Base-by-base conservation (phyloP, 1,139 yeast species). In the Pichia sp. region DNA sequence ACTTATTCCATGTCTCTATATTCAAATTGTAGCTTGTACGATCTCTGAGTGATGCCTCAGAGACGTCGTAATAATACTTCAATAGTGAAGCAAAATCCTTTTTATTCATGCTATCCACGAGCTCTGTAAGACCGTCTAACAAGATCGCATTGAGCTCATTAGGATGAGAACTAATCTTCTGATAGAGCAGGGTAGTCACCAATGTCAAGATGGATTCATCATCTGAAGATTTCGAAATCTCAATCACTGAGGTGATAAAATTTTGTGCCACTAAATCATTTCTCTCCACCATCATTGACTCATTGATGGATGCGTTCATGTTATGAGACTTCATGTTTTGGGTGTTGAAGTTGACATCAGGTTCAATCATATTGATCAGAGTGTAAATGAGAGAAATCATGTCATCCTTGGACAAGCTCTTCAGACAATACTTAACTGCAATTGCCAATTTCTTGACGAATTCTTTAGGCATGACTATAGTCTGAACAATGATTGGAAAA, bases 381-480 rank as follows among this genome's bases (percentile, higher is more conserved):
- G 94, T 80, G 56, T 91, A 91, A 38, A 91, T 77, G 2, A 91
- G 74, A n/a, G 95, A 81, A 11, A 87, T 85, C 15, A 83, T 78
- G 0, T 85, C 77, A 56, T 87, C 96, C 52, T 86, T 93, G 18
- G 83, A 66, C 37, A 74, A 56, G 13, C 64, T 64, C 43, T 63
- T 68, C 45, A 68, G 58, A 19, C 72, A 72, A 41, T 44, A 47
- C n/a, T 51, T 45, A 5, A 56, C 37, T 3, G 52, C 43, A 13
- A 34, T 32, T 4, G 59, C 40, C 16, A 54, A 32, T 13, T 46
- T 40, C 20, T 42, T 41, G 13, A 53, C 56, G 13, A 44, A 37
- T 2, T 36, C 46, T 18, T 36, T 29, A 27, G 49, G 45, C 37
- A 56, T 37, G 3, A 52, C 36, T 9, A 56, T 49, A n/a, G 48